Evolutionary conservation across 225 moss, liverwort and hornwort species (phyloP).

Genomic region (Straminergon stramineum): DNA sequence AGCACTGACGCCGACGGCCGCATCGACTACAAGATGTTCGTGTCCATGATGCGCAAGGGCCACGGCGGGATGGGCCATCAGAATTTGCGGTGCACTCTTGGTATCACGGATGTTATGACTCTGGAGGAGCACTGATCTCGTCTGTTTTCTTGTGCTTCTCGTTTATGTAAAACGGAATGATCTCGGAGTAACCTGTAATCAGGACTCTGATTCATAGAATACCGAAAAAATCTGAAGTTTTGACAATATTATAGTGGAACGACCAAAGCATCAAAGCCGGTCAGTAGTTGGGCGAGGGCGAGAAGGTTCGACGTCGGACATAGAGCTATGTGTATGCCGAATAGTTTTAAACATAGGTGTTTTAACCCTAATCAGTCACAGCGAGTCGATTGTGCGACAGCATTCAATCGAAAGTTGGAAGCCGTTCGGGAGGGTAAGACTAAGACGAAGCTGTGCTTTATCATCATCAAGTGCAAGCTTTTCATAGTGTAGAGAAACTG

Average conservation of each 20-base stretch:
- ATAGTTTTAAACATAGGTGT: conserved; percentile 4
- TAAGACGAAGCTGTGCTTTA: conserved; percentile 12
- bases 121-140: conserved; percentile 15
- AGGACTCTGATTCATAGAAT: neutral
- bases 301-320: conserved; percentile 27
- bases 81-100: conserved; percentile 28
- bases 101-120: conserved; percentile 23
- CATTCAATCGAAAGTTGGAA: conserved; percentile 24
- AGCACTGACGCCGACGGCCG: conserved; percentile 58
- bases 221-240: conserved; percentile 1
- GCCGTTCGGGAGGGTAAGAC: conserved; percentile 22
- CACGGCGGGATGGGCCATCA: conserved; percentile 40
- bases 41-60: conserved; percentile 75
- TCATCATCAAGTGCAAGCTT: conserved; percentile 9
- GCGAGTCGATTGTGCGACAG: conserved; percentile 6
- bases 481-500: neutral
- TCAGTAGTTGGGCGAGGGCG: conserved; percentile 14
- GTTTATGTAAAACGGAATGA: conserved; percentile 6
- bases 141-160: neutral
- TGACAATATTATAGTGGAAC: conserved; percentile 3
- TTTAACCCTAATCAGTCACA: conserved; percentile 12
- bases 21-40: conserved; percentile 77
- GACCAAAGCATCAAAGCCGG: conserved; percentile 27
- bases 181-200: conserved; percentile 7
- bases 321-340: conserved; percentile 18